phyloP scores from a whole-genome alignment of 192 early-diverging fungal species.

The Umbelopsis vinacea region DNA sequence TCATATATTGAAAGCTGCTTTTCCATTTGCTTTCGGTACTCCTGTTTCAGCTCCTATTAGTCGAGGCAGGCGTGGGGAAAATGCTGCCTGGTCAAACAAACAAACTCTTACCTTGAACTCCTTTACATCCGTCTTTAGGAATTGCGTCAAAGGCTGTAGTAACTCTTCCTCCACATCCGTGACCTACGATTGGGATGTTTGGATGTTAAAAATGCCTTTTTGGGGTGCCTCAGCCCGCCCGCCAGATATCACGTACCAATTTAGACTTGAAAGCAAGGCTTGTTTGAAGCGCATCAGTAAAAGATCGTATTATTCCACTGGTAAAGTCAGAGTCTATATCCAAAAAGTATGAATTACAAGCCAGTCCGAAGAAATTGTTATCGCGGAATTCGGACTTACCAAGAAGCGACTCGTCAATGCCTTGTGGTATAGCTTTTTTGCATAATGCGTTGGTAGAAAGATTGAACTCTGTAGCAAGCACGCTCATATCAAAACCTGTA shows the following conservation, averaged over 20 bases:
- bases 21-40: conserved; percentile 47
- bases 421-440: conserved; percentile 24
- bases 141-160: conserved; percentile 58
- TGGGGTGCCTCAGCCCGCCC: background rate
- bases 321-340: conserved; percentile 48
- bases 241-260: conserved; percentile 33
- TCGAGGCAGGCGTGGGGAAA: no score
- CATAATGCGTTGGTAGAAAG: conserved; percentile 33
- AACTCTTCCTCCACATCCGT: conserved; percentile 64
- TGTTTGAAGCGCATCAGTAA: conserved; percentile 49
- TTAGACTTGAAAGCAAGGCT: conserved; percentile 52
- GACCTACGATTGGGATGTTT: conserved; percentile 38
- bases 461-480: conserved; percentile 36
- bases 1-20: conserved; percentile 64
- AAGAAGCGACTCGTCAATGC: conserved; percentile 33
- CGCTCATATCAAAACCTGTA: background rate
- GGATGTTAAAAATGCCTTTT: conserved; percentile 7
- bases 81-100: no score
- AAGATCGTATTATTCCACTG: conserved; percentile 46
- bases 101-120: conserved; percentile 60
- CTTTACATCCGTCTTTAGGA: conserved; percentile 64
- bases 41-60: conserved; percentile 31
- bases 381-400: conserved; percentile 29
- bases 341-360: background rate
- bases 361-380: background rate